Evolutionary conservation across 2,329 filamentous ascomycete species (phyloP).

Genomic region (Hymenoscyphus infarciens): DNA sequence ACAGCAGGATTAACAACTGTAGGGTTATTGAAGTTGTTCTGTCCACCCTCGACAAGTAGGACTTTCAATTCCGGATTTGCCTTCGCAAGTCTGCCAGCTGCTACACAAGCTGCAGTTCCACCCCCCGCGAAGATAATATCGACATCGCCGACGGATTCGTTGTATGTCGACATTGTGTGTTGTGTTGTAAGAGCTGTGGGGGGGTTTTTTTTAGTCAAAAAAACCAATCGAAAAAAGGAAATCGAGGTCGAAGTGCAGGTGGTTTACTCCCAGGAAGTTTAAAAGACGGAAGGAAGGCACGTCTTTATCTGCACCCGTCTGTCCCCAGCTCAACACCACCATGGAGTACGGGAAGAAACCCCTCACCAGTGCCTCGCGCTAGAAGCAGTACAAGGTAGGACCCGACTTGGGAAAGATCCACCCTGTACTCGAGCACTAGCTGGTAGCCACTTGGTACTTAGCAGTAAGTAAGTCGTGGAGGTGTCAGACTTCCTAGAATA

Average conservation of each 20-base stretch:
- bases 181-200: slow-evolving; percentile 1
- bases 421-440: no score
- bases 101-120: slow-evolving; percentile 46
- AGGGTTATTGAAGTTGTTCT: slow-evolving; percentile 49
- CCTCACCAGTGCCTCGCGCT: background rate
- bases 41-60: slow-evolving; percentile 51
- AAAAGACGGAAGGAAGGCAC: background rate
- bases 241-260: background rate
- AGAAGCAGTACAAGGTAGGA: background rate
- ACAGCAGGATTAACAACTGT: slow-evolving; percentile 50
- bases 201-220: background rate
- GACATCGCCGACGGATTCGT: slow-evolving; percentile 37
- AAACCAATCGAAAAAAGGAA: background rate
- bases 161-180: slow-evolving; percentile 29
- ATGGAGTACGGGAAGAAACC: background rate
- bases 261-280: background rate
- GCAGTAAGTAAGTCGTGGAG: no score
- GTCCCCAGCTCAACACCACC: background rate
- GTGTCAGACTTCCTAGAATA: no score
- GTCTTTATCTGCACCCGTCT: background rate
- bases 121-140: slow-evolving; percentile 52
- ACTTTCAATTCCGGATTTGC: slow-evolving; percentile 48
- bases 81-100: slow-evolving; percentile 48
- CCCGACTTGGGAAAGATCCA: no score
- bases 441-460: no score